Evolutionary conservation across 140 eudicot genomes (phyloP), one percentile per base, ranked within the genome.

Genomic region (Ambrosia hybrid): DNA sequence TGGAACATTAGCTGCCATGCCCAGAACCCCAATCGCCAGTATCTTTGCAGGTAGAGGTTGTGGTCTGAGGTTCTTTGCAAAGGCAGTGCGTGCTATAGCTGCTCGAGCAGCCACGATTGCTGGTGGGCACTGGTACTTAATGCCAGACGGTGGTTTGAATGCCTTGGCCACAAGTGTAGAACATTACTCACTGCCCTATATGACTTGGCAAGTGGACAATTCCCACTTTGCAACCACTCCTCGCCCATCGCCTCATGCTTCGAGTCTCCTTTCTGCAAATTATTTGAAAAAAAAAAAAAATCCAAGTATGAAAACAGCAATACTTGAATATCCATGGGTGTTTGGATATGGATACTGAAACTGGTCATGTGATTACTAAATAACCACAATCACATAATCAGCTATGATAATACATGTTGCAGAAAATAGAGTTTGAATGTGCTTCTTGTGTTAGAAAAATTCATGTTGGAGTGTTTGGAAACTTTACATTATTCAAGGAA

Each of bases 141-240:
- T 75, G 70, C 96, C 95, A 3, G 95, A 75, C 51, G 96, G 98
- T 16, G 87, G 96, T 84, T 87, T 82, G 21, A 92, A 73, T 37
- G 87, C 98, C 74, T 92, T 92, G 3, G 98, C 96, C 9, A 92
- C 98, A 11, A 89, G 87, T 3, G 98, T 26, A 92, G 73, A 68
- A 92, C 92, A 26, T 79, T 33, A 64, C 92, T 79, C 41, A 92
- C 96, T 9, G 98, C 96, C 21, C 96, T 80, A 64, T 85, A 92
- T 51, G 98, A 92, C 75, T 92, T 92, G 38, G 96, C 98, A 46
- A 92, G 87, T 0, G 98, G 98, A 68, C 98, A 92, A 68, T 85
- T 85, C 21, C 98, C 98, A 52, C 68, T 85, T 87, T 92, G 79
- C 53, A 89, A 76, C 98, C 98, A 92, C 73, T 92, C 96, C 38